Conservation (phyloP, 1,284 basidiomycete species). For the Porodaedalea pini region DNA sequence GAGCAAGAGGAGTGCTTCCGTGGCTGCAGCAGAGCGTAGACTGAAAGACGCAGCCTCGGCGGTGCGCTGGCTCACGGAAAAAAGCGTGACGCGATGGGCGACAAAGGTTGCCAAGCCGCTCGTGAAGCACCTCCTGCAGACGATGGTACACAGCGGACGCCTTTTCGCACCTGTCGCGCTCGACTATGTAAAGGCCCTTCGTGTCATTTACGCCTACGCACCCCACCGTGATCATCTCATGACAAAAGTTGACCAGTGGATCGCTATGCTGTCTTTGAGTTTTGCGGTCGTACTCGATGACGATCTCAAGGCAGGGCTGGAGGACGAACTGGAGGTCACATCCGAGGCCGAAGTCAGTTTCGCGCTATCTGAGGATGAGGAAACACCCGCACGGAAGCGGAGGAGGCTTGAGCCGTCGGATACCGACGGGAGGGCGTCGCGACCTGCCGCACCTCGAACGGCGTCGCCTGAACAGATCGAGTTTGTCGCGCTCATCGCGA, state of each 20-base stretch:
- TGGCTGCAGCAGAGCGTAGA: slow-evolving; percentile 48
- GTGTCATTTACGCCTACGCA: slow-evolving; percentile 54
- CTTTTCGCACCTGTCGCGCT: slow-evolving; percentile 68
- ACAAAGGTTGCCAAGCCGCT: slow-evolving; percentile 52
- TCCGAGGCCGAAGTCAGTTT: slow-evolving; percentile 25
- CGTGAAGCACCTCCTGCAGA: slow-evolving; percentile 64
- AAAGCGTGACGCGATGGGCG: slow-evolving; percentile 50
- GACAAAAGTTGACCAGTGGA: slow-evolving; percentile 59
- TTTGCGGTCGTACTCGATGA: slow-evolving; percentile 78
- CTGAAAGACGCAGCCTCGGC: slow-evolving; percentile 61
- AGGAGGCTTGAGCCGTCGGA: neutral
- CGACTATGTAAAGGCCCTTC: slow-evolving; percentile 80
- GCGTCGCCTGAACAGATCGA: slow-evolving; percentile 67
- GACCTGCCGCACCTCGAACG: slow-evolving; percentile 27
- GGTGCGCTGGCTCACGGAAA: slow-evolving; percentile 70
- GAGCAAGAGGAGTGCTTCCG: slow-evolving; percentile 44
- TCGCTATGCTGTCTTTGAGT: slow-evolving; percentile 60
- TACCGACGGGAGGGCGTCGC: neutral
- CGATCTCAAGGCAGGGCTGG: slow-evolving; percentile 42
- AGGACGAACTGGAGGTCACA: slow-evolving; percentile 35
- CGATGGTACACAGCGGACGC: slow-evolving; percentile 52
- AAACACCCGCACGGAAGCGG: slow-evolving; percentile 9
- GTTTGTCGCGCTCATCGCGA: slow-evolving; percentile 61
- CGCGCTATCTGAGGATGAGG: slow-evolving; percentile 26
- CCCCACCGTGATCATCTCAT: slow-evolving; percentile 77